Base-by-base conservation (phyloP, 2,329 filamentous ascomycete species). In the Diaporthe velutina region DNA sequence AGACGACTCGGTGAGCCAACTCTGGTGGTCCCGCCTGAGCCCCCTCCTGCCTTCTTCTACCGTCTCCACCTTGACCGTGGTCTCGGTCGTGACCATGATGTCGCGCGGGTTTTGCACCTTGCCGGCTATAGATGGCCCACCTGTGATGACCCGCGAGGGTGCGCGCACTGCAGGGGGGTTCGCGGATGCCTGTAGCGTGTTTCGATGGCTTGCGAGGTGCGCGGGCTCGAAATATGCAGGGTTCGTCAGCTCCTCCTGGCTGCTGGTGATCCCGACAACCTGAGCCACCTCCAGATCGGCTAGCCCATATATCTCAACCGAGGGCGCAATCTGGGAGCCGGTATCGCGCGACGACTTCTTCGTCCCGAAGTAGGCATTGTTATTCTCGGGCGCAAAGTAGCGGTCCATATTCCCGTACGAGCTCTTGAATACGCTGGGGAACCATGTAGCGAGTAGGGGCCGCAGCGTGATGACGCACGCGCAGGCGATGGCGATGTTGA, bases 381-480 rank as follows among this genome's bases (percentile, higher is more conserved):
- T 68, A 33, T 68, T 68, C 17, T 68, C 64, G 6, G 38, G 57
- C 28, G 54, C 40, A 9, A 55, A 48, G 52, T 73, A 73, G 40
- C 57, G 57, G 54, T 68, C 72, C 40, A 58, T 38, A 1, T 54
- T 73, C 33, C 38, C 58, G 30, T 52, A 60, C 50, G 58, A 58
- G 25, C 38, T 66, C 70, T 52, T 55, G 68, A 71, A 25, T 2
- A 78, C 25, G 28, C 76, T 67, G 0, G 78, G 77, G 22, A 80
- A 68, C 35, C 78, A 30, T 8, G 74, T 75, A n/a, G 76, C 71
- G 40, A 82, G 73, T 30, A 81, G 75, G 4, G 81, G 81, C 13
- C 80, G 79, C 2, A 83, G 76, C 13, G 81, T 79, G 10, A 80
- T 81, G 30, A 82, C 76, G 38, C 79, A 80, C 2, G 81, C 80